Evolutionary conservation across 2,329 filamentous ascomycete species (phyloP).

Genomic region (Xylaria sp.): DNA sequence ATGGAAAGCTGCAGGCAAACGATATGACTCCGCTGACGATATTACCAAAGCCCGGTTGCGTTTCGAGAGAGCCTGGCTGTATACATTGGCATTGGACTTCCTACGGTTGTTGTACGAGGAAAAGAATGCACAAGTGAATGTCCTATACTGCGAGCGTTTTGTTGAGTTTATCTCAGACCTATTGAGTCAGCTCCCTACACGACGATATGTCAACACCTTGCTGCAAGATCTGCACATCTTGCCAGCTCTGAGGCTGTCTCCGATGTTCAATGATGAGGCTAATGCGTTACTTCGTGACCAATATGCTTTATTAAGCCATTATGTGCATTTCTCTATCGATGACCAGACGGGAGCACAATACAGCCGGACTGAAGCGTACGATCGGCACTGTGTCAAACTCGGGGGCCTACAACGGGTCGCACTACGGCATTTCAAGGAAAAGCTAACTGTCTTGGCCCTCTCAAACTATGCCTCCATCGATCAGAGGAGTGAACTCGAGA

Average conservation of each 20-base stretch:
- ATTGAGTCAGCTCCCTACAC: slow-evolving; percentile 91
- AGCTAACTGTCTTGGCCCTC: slow-evolving; percentile 88
- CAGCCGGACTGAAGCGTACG: slow-evolving; percentile 77
- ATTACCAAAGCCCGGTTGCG: slow-evolving; percentile 79
- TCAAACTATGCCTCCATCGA: slow-evolving; percentile 93
- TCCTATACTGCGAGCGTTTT: slow-evolving; percentile 91
- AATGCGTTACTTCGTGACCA: slow-evolving; percentile 85
- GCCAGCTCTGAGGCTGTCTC: slow-evolving; percentile 79
- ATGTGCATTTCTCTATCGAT: slow-evolving; percentile 87
- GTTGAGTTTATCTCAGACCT: slow-evolving; percentile 90
- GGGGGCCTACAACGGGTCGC: slow-evolving; percentile 82
- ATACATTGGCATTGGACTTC: slow-evolving; percentile 85
- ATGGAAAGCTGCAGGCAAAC: slow-evolving; percentile 87
- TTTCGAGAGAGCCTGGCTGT: slow-evolving; percentile 95
- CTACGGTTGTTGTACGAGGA: slow-evolving; percentile 74
- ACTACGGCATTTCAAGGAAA: slow-evolving; percentile 85
- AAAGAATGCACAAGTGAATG: slow-evolving; percentile 66
- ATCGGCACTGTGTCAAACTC: slow-evolving; percentile 79
- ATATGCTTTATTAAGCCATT: slow-evolving; percentile 82
- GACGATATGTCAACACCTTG: slow-evolving; percentile 91
- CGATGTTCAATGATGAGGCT: slow-evolving; percentile 77
- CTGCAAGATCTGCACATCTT: slow-evolving; percentile 87
- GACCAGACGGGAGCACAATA: slow-evolving; percentile 87
- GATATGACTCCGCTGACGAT: slow-evolving; percentile 88
- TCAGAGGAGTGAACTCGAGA: slow-evolving; percentile 79